Evolutionary conservation across 352 stramenopile species (phyloP), one percentile per base, ranked within the genome.

Genomic region (Globisporangium paddicum): DNA sequence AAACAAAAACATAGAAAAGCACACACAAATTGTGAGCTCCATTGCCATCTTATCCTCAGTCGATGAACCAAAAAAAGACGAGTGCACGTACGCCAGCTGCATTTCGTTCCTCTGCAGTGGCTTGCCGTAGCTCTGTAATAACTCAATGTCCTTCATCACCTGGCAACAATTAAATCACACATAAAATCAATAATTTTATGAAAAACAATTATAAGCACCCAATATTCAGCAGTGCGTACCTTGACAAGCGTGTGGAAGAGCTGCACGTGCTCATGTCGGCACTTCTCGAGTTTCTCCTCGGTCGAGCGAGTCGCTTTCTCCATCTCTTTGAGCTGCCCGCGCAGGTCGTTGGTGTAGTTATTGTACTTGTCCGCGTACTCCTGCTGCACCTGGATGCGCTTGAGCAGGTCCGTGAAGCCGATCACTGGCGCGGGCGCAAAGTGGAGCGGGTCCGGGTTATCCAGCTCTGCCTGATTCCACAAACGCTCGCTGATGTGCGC

Each of bases 91-190:
- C 86, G 66, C 74, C 30, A 95, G 62, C 47, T 90, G 72, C 60
- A 91, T 77, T 65, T 95, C 86, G 35, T 90, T 76, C 13, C 68
- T 74, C 46, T 93, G 82, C 41, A 95, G 69, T 13, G 86, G 86
- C 63, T 95, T 95, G 63, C 84, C 81, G 28, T 91, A 78, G 59
- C 88, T 89, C 65, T 95, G 84, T 30, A 94, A 66, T 28, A 95
- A 73, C 65, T 95, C 86, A 21, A 95, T 90, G 57, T 95, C 85
- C 53, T 88, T 86, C 86, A 95, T 95, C 37, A 92, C 69, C 73
- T 82, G 64, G 25, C 3, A 32, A 32, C 47, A 7, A 53, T n/a
- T 26, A n/a, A 14, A 37, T 41, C 16, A 42, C 14, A 58, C 19
- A 58, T 21, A 55, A 25, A 28, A 37, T 14, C n/a, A n/a, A n/a